These are phyloP conservation scores for Podila horticola DNA, from an alignment of 192 early-diverging fungal genomes.

Conservation along the genomic window DNA sequence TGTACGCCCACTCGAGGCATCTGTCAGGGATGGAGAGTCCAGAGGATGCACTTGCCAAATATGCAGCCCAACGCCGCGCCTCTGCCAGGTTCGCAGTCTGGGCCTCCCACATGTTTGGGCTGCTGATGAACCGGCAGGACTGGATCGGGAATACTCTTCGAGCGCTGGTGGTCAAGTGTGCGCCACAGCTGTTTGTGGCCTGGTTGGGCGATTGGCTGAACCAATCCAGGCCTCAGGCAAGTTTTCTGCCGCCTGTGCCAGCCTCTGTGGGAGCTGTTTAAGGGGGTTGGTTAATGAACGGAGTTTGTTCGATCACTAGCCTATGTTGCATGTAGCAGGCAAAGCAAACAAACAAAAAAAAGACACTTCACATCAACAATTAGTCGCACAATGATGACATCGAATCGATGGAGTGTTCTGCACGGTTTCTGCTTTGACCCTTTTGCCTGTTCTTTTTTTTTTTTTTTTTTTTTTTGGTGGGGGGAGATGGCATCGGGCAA, in stretches of 20 bases:
- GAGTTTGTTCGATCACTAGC: too few relatives aligned
- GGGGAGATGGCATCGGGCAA: too few relatives aligned
- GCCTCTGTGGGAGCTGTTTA: too few relatives aligned
- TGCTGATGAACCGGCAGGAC: conserved; percentile 22
- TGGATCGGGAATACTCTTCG: conserved; percentile 16
- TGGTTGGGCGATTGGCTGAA: conserved; percentile 11
- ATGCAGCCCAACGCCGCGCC: conserved; percentile 14
- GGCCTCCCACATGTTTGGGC: conserved; percentile 4
- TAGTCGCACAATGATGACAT: neutral
- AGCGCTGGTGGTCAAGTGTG: conserved; percentile 8
- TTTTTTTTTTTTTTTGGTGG: too few relatives aligned
- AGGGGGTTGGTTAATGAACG: too few relatives aligned
- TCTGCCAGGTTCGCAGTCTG: conserved; percentile 11
- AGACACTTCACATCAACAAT: too few relatives aligned
- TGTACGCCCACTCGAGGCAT: conserved; percentile 24
- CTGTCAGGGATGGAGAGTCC: neutral
- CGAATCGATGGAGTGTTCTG: conserved; percentile 2
- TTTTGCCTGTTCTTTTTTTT: too few relatives aligned
- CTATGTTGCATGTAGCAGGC: too few relatives aligned
- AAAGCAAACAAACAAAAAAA: too few relatives aligned
- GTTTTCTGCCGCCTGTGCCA: conserved; percentile 2
- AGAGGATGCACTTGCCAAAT: conserved; percentile 11
- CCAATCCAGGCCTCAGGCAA: conserved; percentile 6
- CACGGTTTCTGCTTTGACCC: too few relatives aligned
- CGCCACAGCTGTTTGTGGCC: conserved; percentile 6